Conservation (phyloP, 2,329 filamentous ascomycete species). For the Fusarium solani-melongenae region DNA sequence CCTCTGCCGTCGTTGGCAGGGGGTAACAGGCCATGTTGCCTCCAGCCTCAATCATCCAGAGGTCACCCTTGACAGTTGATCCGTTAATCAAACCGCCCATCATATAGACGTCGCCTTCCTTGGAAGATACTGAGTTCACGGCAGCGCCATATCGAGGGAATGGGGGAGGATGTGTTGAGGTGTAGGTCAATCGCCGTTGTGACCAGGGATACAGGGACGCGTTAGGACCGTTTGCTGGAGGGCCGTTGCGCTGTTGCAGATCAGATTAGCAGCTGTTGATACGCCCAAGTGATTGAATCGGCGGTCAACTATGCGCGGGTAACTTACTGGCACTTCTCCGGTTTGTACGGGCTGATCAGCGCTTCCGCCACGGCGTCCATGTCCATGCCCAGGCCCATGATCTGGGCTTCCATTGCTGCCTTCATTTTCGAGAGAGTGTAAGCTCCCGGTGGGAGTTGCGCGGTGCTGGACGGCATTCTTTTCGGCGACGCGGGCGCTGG, state of each 20-base stretch:
- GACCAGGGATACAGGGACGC: constrained; percentile 95
- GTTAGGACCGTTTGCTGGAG: constrained; percentile 67
- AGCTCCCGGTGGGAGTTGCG: constrained; percentile 80
- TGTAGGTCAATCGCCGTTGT: constrained; percentile 87
- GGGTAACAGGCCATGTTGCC: constrained; percentile 91
- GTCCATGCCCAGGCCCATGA: constrained; percentile 59
- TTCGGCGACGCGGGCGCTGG: constrained; percentile 60
- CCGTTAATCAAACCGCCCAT: constrained; percentile 98
- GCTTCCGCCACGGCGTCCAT: constrained; percentile 62
- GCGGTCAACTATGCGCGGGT: background rate
- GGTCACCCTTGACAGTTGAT: constrained; percentile 93
- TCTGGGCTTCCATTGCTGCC: constrained; percentile 71
- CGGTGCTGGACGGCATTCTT: constrained; percentile 64
- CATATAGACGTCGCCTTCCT: constrained; percentile 96
- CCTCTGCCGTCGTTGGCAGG: constrained; percentile 90
- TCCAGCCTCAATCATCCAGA: constrained; percentile 97
- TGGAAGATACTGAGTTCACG: constrained; percentile 90
- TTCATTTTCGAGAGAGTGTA: constrained; percentile 76
- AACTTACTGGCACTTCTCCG: constrained; percentile 56
- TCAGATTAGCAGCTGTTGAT: constrained; percentile 19
- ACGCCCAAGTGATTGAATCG: background rate
- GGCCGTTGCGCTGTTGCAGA: constrained; percentile 66
- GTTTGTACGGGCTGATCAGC: constrained; percentile 59
- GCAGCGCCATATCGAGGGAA: constrained; percentile 98
- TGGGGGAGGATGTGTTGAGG: constrained; percentile 82